Conservation (phyloP, 1,284 basidiomycete genomes). For the Lentinula novae-zelandiae region DNA sequence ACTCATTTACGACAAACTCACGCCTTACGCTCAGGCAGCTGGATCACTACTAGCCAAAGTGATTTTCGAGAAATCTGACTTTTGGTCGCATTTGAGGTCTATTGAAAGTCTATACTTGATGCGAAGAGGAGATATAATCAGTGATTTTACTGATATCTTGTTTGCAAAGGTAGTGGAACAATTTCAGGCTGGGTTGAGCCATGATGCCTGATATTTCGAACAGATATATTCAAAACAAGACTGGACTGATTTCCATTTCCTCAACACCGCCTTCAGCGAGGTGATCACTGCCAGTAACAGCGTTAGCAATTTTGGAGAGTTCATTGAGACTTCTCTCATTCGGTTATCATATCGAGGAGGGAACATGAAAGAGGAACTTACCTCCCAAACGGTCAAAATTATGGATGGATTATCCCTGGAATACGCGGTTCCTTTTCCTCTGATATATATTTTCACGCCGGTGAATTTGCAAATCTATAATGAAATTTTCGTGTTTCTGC, state of each 20-base stretch:
- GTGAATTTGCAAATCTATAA: conserved; percentile 58
- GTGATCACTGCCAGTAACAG: conserved; percentile 51
- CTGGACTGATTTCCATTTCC: conserved; percentile 83
- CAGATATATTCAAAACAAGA: conserved; percentile 69
- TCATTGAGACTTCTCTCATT: conserved; percentile 73
- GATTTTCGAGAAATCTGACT: conserved; percentile 65
- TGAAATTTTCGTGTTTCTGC: conserved; percentile 71
- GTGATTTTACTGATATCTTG: conserved; percentile 65
- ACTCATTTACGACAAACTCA: conserved; percentile 60
- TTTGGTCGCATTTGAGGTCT: conserved; percentile 66
- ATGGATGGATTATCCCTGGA: conserved; percentile 69
- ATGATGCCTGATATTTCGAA: not conserved
- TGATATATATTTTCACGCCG: conserved; percentile 76
- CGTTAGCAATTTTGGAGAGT: conserved; percentile 35
- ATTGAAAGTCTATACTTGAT: conserved; percentile 76
- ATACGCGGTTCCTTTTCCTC: conserved; percentile 78
- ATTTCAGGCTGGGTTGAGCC: not conserved
- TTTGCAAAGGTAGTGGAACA: conserved; percentile 60
- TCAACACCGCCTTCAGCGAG: conserved; percentile 76
- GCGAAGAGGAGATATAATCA: conserved; percentile 68
- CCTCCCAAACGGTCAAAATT: conserved; percentile 49
- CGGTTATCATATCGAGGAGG: conserved; percentile 59
- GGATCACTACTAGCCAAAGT: conserved; percentile 56
- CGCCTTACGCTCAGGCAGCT: conserved; percentile 51
- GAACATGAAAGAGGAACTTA: conserved; percentile 38